Conservation (phyloP, 2,329 filamentous ascomycete genomes). For the Ophiocordyceps camponoti-floridani region DNA sequence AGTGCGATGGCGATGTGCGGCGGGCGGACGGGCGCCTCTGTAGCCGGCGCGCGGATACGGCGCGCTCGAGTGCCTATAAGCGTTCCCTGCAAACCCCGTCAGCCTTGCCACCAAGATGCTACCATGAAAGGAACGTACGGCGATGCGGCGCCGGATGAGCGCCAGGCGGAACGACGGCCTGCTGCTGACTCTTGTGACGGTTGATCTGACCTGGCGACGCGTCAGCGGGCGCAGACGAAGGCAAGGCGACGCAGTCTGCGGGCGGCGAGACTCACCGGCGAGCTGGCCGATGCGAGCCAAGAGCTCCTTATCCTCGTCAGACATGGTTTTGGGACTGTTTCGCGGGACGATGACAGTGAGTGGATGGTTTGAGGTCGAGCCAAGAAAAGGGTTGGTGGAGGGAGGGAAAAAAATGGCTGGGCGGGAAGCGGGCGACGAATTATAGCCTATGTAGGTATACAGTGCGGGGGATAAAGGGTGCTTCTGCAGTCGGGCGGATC, state of each 20-base stretch:
- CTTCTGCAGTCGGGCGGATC: too few relatives aligned
- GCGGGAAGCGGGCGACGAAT: not conserved
- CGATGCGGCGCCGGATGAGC: constrained; percentile 14
- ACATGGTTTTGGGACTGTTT: constrained; percentile 13
- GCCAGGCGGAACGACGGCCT: constrained; percentile 13
- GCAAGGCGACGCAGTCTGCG: not conserved
- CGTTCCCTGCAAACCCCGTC: constrained; percentile 9
- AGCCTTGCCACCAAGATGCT: too few relatives aligned
- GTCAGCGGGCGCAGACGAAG: not conserved
- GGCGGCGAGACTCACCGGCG: constrained; percentile 20
- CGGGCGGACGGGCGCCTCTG: constrained; percentile 16
- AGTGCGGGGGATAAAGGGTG: too few relatives aligned
- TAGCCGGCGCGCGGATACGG: constrained; percentile 17
- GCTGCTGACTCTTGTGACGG: constrained; percentile 51
- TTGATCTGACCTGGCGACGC: constrained; percentile 52
- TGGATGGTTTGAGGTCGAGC: not conserved
- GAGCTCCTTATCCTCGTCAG: constrained; percentile 32
- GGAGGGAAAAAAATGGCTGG: not conserved
- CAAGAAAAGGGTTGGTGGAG: not conserved
- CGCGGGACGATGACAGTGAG: not conserved
- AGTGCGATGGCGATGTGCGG: constrained; percentile 29
- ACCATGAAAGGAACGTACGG: constrained; percentile 12
- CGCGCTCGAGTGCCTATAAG: constrained; percentile 13
- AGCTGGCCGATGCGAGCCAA: constrained; percentile 34
- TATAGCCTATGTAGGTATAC: too few relatives aligned